Percentiles rank a stretch among this genome's conserved stretches.
Conservation (phyloP, 129 eudicot genomes). For the Chrysanthemum makinoi region DNA sequence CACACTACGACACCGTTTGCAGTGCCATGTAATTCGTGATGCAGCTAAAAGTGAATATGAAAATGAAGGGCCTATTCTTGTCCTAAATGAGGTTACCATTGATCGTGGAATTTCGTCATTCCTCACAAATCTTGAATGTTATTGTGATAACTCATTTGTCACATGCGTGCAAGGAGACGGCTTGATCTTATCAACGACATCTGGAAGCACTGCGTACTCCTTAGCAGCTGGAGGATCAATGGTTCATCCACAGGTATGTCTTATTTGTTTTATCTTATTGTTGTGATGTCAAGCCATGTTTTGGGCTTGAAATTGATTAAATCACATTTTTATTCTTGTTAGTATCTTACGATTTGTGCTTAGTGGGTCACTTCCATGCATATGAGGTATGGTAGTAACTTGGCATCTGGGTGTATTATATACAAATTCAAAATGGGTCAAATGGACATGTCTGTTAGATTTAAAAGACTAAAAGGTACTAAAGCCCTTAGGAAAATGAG, state of each 20-base stretch:
- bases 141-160: slow-evolving; percentile 80
- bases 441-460: too few relatives aligned
- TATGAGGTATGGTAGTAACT: too few relatives aligned
- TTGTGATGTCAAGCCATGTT: not conserved
- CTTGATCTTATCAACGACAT: slow-evolving; percentile 83
- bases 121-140: slow-evolving; percentile 95
- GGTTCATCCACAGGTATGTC: slow-evolving; percentile 94
- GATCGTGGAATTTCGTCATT: slow-evolving; percentile 96
- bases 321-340: too few relatives aligned
- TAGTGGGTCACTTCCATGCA: too few relatives aligned
- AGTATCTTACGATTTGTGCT: too few relatives aligned
- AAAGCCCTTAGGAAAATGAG: too few relatives aligned
- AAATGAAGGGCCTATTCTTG: slow-evolving; percentile 76
- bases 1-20: slow-evolving; percentile 80
- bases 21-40: slow-evolving; percentile 82
- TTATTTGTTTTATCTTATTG: too few relatives aligned
- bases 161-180: slow-evolving; percentile 98
- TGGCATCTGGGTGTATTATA: too few relatives aligned
- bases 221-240: slow-evolving; percentile 98
- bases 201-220: slow-evolving; percentile 98
- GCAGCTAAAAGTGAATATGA: slow-evolving; percentile 66
- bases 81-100: slow-evolving; percentile 89
- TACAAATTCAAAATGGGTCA: too few relatives aligned
- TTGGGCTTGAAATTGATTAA: not conserved
- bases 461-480: too few relatives aligned